Percentiles rank a stretch among this genome's conserved stretches.
Conservation (phyloP, 2,329 filamentous ascomycete species). For the Aureobasidium sp. region DNA sequence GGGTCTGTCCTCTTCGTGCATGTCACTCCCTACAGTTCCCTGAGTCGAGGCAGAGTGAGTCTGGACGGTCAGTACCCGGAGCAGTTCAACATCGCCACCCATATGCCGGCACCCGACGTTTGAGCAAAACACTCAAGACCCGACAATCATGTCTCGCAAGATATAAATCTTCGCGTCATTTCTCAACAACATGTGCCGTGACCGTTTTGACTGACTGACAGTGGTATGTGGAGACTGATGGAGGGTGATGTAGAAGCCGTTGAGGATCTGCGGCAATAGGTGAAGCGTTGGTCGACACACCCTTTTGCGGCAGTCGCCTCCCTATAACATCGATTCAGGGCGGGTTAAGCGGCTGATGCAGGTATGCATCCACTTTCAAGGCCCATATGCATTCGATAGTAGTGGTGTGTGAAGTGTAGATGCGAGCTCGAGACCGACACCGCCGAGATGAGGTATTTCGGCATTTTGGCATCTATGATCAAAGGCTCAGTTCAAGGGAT, state of each 20-base stretch:
- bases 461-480: not conserved
- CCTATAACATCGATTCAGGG: not conserved
- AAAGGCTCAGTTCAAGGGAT: not conserved
- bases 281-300: not conserved
- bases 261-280: slow-evolving; percentile 14
- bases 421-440: not conserved
- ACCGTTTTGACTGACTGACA: not conserved
- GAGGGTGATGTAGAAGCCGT: slow-evolving; percentile 6
- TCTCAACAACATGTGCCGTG: not conserved
- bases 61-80: not conserved
- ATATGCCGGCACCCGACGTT: not conserved
- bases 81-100: not conserved
- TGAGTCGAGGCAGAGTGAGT: not conserved
- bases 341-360: not conserved
- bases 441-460: no score
- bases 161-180: not conserved
- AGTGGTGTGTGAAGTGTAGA: not conserved
- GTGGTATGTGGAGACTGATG: slow-evolving; percentile 3
- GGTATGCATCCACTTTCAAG: not conserved
- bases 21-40: not conserved
- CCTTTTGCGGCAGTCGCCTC: slow-evolving; percentile 2
- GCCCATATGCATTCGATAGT: not conserved
- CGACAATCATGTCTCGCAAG: not conserved
- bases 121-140: not conserved
- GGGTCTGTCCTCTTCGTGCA: not conserved